A percentile compares a stretch with the other conserved stretches of the same genome.
Conservation (phyloP, 2,329 filamentous ascomycete species). For the Thielaviopsis ethacetica region DNA sequence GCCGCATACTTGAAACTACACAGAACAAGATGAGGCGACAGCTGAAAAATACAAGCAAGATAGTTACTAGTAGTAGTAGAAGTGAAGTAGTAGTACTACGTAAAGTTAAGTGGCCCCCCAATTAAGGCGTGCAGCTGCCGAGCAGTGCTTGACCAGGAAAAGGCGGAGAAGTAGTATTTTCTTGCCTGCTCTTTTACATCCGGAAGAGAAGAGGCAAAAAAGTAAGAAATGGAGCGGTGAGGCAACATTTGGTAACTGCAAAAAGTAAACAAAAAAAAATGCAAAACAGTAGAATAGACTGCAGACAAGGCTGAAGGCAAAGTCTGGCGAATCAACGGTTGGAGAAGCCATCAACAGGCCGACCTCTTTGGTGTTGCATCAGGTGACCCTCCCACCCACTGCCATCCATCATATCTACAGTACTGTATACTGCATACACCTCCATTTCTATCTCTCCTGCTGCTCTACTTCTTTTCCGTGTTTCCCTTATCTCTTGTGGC, state of each 20-base stretch:
- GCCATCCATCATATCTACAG: too few relatives aligned
- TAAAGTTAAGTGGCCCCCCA: neutral
- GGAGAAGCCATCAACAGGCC: neutral
- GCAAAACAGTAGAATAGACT: too few relatives aligned
- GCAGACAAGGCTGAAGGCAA: too few relatives aligned
- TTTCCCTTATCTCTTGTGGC: too few relatives aligned
- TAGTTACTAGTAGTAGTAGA: too few relatives aligned
- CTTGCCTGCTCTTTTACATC: neutral
- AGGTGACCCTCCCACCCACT: neutral
- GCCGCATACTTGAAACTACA: neutral
- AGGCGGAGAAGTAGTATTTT: neutral
- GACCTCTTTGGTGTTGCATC: neutral
- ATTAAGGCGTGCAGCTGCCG: neutral
- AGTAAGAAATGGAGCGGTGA: neutral
- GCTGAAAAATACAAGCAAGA: neutral
- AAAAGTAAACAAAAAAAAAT: too few relatives aligned
- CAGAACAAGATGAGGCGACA: neutral
- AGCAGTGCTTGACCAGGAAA: neutral
- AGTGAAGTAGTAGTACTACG: too few relatives aligned
- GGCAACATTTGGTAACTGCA: too few relatives aligned
- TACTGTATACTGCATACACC: too few relatives aligned
- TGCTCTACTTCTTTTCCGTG: too few relatives aligned
- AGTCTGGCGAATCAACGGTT: too few relatives aligned
- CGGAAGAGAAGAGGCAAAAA: neutral
- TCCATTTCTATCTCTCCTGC: too few relatives aligned